Evolutionary conservation across 2,329 filamentous ascomycete genomes (phyloP).

Genomic region (Fusarium solani-melongenae): DNA sequence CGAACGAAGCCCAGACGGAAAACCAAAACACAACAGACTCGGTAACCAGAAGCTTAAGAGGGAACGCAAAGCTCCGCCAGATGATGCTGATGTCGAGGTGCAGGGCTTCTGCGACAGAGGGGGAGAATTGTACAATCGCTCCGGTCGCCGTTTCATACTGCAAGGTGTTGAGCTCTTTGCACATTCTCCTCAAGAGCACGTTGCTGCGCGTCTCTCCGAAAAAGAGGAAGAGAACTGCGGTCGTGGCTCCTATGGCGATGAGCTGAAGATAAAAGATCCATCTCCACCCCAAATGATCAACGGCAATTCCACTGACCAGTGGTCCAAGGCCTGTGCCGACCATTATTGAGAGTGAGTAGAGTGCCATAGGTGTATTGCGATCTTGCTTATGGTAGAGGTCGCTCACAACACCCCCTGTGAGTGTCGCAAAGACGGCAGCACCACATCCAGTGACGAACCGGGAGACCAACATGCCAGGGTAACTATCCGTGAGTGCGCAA

Average conservation of each 20-base stretch:
- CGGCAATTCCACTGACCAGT: conserved; percentile 68
- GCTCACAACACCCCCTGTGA: conserved; percentile 73
- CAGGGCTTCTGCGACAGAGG: conserved; percentile 14
- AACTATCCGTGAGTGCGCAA: conserved; percentile 68
- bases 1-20: conserved; percentile 77
- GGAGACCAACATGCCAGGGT: conserved; percentile 70
- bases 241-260: conserved; percentile 67
- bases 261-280: conserved; percentile 77
- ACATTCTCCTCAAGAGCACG: conserved; percentile 71
- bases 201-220: conserved; percentile 77
- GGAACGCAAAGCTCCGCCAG: conserved; percentile 45
- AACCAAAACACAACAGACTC: conserved; percentile 74
- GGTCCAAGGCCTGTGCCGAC: conserved; percentile 73
- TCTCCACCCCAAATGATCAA: conserved; percentile 67
- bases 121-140: background rate
- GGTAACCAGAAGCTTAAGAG: conserved; percentile 61
- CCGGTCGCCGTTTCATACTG: background rate
- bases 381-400: conserved; percentile 73
- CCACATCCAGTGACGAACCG: conserved; percentile 72
- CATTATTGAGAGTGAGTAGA: conserved; percentile 71
- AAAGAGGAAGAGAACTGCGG: conserved; percentile 65
- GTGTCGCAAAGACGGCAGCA: conserved; percentile 57
- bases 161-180: conserved; percentile 65
- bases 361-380: conserved; percentile 75
- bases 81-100: conserved; percentile 40